These are phyloP conservation scores for Cicer arietinum DNA, from an alignment of 306 rosid species.

Conservation along the genomic window DNA sequence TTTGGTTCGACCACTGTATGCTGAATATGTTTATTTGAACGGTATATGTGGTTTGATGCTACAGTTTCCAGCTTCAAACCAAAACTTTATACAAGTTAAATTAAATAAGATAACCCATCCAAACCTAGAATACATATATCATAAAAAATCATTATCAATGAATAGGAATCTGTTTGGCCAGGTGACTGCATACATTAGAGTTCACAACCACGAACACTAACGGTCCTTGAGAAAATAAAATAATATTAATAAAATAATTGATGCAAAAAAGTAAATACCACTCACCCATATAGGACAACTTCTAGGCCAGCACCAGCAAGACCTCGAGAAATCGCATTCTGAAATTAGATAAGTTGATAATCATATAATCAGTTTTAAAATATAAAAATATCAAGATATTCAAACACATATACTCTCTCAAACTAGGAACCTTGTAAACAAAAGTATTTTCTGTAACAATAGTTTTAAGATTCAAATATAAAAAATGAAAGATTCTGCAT, in stretches of 20 bases:
- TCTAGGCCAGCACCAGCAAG: slow-evolving; percentile 76
- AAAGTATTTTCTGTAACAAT: slow-evolving; percentile 31
- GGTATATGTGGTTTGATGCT: not conserved
- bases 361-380: slow-evolving; percentile 40
- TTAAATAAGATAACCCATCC: slow-evolving; percentile 1
- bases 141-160: slow-evolving; percentile 24
- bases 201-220: slow-evolving; percentile 21
- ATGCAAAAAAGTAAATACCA: slow-evolving; percentile 29
- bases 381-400: slow-evolving; percentile 30
- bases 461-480: slow-evolving; percentile 30
- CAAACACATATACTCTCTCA: slow-evolving; percentile 9
- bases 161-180: slow-evolving; percentile 32
- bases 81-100: slow-evolving; percentile 3
- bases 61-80: slow-evolving; percentile 22
- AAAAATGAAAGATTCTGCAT: slow-evolving; percentile 13
- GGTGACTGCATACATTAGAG: slow-evolving; percentile 23
- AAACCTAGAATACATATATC: slow-evolving; percentile 6
- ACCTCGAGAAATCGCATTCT: slow-evolving; percentile 90
- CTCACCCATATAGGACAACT: slow-evolving; percentile 94
- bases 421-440: slow-evolving; percentile 27
- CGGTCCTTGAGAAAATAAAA: slow-evolving; percentile 23
- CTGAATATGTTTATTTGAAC: slow-evolving; percentile 1
- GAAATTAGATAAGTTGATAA: slow-evolving; percentile 50
- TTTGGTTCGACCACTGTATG: not conserved
- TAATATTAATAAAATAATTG: slow-evolving; percentile 4